Percentiles rank a stretch among this genome's conserved stretches.
phyloP scores from a whole-genome alignment of 352 stramenopile species.

The Peronospora destructor region DNA sequence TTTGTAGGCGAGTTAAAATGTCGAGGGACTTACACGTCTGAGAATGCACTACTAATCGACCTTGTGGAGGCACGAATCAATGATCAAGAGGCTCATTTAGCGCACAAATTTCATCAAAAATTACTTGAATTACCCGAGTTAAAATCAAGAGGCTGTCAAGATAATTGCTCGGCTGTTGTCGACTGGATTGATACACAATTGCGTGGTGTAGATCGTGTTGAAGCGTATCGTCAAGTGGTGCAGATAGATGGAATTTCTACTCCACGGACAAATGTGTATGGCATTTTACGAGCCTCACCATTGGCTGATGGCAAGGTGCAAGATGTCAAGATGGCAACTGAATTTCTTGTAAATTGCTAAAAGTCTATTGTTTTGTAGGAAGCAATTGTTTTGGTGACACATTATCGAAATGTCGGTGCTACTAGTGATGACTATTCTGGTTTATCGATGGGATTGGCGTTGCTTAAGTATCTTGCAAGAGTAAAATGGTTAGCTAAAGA shows the following conservation, averaged over 20 bases:
- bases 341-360: neutral
- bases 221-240: constrained; percentile 56
- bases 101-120: constrained; percentile 29
- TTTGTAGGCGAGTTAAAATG: constrained; percentile 64
- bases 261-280: constrained; percentile 64
- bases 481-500: constrained; percentile 81
- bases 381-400: constrained; percentile 61
- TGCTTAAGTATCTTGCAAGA: constrained; percentile 52
- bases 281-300: constrained; percentile 66
- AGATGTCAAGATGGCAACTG: too few species aligned
- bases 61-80: constrained; percentile 48
- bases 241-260: constrained; percentile 3
- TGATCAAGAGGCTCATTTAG: constrained; percentile 31
- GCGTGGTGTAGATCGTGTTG: constrained; percentile 44
- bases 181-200: constrained; percentile 62
- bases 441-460: constrained; percentile 44
- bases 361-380: constrained; percentile 20
- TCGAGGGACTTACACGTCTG: constrained; percentile 82
- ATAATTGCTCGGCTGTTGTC: constrained; percentile 41
- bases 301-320: constrained; percentile 65
- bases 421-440: constrained; percentile 42
- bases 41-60: constrained; percentile 83
- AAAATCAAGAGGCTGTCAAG: constrained; percentile 28
- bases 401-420: constrained; percentile 54
- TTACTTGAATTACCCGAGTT: constrained; percentile 35